Conservation (phyloP, 2,329 filamentous ascomycete genomes). For the Venturia pyrina region DNA sequence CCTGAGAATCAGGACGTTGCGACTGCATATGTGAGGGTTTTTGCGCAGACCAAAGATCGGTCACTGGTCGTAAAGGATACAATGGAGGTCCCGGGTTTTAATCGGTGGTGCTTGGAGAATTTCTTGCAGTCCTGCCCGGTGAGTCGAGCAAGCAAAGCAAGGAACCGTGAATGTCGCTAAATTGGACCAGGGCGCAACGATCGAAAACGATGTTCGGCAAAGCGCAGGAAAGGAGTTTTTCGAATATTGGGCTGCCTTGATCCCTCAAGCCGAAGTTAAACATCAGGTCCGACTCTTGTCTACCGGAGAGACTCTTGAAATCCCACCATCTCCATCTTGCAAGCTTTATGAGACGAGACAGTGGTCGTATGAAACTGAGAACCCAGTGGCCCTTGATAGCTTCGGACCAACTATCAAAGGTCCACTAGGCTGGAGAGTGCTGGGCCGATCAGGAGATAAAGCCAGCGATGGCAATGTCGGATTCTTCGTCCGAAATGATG, state of each 20-base stretch:
- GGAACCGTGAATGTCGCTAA: too few species aligned
- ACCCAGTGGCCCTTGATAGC: too few species aligned
- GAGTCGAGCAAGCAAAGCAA: background rate
- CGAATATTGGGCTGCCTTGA: slow-evolving; percentile 21
- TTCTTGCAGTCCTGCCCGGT: slow-evolving; percentile 16
- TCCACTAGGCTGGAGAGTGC: too few species aligned
- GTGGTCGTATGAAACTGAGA: too few species aligned
- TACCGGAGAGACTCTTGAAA: too few species aligned
- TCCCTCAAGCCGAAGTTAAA: slow-evolving; percentile 18
- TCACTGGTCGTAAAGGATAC: background rate
- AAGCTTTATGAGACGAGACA: too few species aligned
- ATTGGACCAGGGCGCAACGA: slow-evolving; percentile 13
- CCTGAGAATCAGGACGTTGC: slow-evolving; percentile 17
- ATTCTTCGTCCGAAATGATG: too few species aligned
- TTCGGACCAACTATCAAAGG: too few species aligned
- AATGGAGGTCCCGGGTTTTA: slow-evolving; percentile 17
- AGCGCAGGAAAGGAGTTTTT: slow-evolving; percentile 23
- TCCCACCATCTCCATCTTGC: too few species aligned
- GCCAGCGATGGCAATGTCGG: too few species aligned
- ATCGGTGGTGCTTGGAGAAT: slow-evolving; percentile 19
- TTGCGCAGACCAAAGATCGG: slow-evolving; percentile 13
- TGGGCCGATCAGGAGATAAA: too few species aligned
- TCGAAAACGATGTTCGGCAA: slow-evolving; percentile 20
- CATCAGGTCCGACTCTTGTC: background rate
- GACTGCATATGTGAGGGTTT: slow-evolving; percentile 18